Evolutionary conservation across 768 basidiomycete species (phyloP).

Genomic region (Gelatoporia subvermispora): DNA sequence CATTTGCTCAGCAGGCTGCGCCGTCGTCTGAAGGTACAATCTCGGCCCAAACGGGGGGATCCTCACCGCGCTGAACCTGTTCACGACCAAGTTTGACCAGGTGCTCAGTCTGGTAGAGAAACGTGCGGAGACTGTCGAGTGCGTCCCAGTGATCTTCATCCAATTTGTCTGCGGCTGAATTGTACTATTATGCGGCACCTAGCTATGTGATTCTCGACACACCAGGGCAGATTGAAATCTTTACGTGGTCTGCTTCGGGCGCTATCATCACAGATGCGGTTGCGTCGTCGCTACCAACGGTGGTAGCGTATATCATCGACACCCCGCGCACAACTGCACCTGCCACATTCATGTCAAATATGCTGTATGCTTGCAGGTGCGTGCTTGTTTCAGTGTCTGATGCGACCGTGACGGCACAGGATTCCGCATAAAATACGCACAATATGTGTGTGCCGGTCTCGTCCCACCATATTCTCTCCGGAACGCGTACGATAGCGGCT

Average conservation of each 20-base stretch:
- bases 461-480: too few species aligned
- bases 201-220: constrained; percentile 96
- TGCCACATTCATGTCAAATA: constrained; percentile 99
- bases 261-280: constrained; percentile 98
- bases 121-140: constrained; percentile 85
- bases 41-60: constrained; percentile 98
- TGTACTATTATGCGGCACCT: constrained; percentile 2
- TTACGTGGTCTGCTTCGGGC: constrained; percentile 99
- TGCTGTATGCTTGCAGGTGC: constrained; percentile 97
- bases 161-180: too few species aligned
- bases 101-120: constrained; percentile 91
- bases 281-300: constrained; percentile 88
- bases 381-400: constrained; percentile 17
- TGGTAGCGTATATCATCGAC: constrained; percentile 96
- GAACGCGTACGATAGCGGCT: too few species aligned
- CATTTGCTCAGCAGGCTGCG: constrained; percentile 4
- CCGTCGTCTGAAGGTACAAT: constrained; percentile 67
- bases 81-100: constrained; percentile 99
- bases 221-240: constrained; percentile 99
- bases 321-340: constrained; percentile 92
- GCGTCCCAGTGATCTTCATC: constrained; percentile 26
- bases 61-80: constrained; percentile 92
- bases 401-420: not conserved
- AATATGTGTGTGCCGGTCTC: too few species aligned
- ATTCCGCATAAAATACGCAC: too few species aligned